phyloP scores from a whole-genome alignment of 2,329 filamentous ascomycete species.

The Alternaria panax region DNA sequence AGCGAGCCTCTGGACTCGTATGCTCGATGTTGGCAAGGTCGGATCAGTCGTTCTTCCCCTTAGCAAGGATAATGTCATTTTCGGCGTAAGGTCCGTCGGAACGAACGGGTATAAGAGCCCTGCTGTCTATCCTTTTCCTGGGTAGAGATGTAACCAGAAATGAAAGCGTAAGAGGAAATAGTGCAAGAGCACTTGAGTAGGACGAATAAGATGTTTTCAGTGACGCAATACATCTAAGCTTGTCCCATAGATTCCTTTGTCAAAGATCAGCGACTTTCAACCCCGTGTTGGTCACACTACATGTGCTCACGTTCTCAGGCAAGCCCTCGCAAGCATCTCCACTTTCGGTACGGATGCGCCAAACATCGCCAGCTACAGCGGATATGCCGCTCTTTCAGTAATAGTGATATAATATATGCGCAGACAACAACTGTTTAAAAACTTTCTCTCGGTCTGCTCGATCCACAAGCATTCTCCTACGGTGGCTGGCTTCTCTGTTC shows the following conservation, averaged over 20 bases:
- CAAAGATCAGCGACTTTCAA: not conserved
- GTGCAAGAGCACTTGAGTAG: not conserved
- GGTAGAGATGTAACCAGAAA: conserved; percentile 3
- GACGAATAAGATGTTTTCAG: not conserved
- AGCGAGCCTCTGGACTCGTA: conserved; percentile 60
- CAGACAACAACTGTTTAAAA: not conserved
- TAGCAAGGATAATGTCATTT: conserved; percentile 66
- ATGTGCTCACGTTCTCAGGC: not conserved
- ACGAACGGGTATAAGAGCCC: conserved; percentile 61
- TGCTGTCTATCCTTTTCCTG: conserved; percentile 55
- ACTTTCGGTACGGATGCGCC: not conserved
- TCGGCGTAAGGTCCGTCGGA: conserved; percentile 62
- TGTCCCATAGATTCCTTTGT: not conserved
- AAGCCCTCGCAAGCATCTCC: not conserved
- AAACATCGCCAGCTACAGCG: not conserved
- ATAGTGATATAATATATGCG: not conserved
- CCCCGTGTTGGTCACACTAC: not conserved
- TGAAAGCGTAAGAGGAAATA: not conserved
- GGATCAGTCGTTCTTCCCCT: conserved; percentile 56
- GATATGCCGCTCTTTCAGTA: not conserved
- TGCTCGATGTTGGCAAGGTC: conserved; percentile 59
- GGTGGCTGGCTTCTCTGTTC: not conserved
- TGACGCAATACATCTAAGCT: not conserved
- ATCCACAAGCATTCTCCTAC: not conserved
- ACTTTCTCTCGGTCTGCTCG: not conserved